A percentile compares a stretch with the other conserved stretches of the same genome.
These are phyloP conservation scores for Medicago lupulina DNA, from an alignment of 306 rosid species.

Conservation along the genomic window DNA sequence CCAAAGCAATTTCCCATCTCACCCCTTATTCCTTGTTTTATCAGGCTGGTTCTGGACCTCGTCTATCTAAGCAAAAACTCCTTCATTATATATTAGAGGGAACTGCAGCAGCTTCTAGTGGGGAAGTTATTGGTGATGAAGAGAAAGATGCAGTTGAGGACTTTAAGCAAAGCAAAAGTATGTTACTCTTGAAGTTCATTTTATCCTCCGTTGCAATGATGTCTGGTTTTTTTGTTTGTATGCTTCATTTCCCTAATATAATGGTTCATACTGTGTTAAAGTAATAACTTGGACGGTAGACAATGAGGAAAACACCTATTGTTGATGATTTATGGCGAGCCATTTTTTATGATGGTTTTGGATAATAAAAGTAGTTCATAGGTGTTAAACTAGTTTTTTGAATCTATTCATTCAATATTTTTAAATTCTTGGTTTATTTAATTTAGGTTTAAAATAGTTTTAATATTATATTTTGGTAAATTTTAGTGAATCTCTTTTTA, in stretches of 20 bases:
- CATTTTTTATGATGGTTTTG: no score
- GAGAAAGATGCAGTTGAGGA: conserved; percentile 55
- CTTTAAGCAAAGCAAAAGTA: conserved; percentile 52
- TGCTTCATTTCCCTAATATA: conserved; percentile 22
- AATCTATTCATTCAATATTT: no score
- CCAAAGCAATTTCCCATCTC: conserved; percentile 2
- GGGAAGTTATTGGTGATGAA: conserved; percentile 52
- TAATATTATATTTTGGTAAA: no score
- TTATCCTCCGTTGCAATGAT: conserved; percentile 22
- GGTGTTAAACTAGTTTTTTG: no score
- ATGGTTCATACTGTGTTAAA: conserved; percentile 29
- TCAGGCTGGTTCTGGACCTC: conserved; percentile 68
- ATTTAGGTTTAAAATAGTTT: no score
- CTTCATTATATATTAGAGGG: conserved; percentile 72
- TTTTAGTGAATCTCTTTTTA: no score
- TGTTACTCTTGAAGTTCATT: conserved; percentile 32
- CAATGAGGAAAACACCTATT: no score
- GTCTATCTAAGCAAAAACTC: conserved; percentile 66
- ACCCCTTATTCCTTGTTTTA: conserved; percentile 32
- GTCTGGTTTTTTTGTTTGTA: conserved; percentile 24
- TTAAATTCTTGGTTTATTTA: no score
- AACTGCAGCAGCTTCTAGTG: conserved; percentile 69
- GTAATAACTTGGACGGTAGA: no score
- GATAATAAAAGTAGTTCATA: no score
- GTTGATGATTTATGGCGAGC: no score